A percentile compares a stretch with the other conserved stretches of the same genome.
Evolutionary conservation across 768 basidiomycete species (phyloP).

Genomic region (Wakefieldia striispora): DNA sequence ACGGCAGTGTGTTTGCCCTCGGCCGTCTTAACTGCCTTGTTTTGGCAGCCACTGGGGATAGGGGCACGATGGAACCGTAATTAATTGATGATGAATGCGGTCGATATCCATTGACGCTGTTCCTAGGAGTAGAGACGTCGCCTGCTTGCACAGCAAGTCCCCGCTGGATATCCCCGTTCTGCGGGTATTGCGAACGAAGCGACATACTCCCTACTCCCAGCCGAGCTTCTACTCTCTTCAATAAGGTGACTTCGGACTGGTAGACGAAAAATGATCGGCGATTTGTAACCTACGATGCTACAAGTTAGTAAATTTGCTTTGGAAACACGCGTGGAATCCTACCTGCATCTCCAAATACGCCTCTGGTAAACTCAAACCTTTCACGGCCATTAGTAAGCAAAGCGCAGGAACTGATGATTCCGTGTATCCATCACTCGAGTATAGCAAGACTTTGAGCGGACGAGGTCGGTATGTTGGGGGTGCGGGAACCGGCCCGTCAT

Average conservation of each 20-base stretch:
- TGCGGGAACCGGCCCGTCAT: constrained; percentile 1
- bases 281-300: constrained; percentile 47
- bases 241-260: constrained; percentile 68
- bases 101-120: constrained; percentile 15
- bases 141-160: constrained; percentile 8
- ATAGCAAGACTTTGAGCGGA: constrained; percentile 74
- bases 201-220: constrained; percentile 30
- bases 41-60: constrained; percentile 10
- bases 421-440: constrained; percentile 89
- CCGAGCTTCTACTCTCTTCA: constrained; percentile 65
- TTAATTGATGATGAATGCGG: constrained; percentile 22
- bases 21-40: constrained; percentile 43
- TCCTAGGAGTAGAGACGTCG: constrained; percentile 11
- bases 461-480: constrained; percentile 42
- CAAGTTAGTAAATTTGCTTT: constrained; percentile 1
- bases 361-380: constrained; percentile 69
- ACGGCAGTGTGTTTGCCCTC: constrained; percentile 68
- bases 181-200: constrained; percentile 23
- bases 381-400: constrained; percentile 79
- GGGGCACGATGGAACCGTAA: constrained; percentile 13
- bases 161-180: constrained; percentile 22
- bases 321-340: not conserved
- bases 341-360: constrained; percentile 89
- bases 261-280: constrained; percentile 91
- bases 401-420: constrained; percentile 89